Base-by-base conservation (phyloP, 495 filamentous ascomycete species). In the Terfezia boudieri region DNA sequence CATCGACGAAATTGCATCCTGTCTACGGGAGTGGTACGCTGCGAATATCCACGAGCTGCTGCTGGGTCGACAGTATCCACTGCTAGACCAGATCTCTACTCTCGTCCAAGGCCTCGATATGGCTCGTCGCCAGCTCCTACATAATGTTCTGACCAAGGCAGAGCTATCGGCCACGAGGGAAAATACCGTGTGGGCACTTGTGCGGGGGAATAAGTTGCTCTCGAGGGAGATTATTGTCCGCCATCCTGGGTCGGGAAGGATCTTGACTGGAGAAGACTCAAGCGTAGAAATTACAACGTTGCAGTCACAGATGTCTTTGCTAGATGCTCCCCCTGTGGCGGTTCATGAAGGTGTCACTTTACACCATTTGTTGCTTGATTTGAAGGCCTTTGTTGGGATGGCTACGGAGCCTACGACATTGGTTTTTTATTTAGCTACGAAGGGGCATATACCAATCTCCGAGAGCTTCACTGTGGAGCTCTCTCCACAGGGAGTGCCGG, bases 1-100 rank as follows among this genome's bases (percentile, higher is more conserved):
- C 55, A 87, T 99, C 10, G 92, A 96, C 66, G 90, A 99, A 64
- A 95, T 96, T 64, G 87, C 88, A 16, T 93, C 86, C 8, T 96
- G 89, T 65, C 69, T 99, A 36, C 78, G 89, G 26, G 90, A 99
- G 72, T 99, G 90, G 90, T 88, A 99, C 67, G 90, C 88, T 16
- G 93, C 85, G 12, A 93, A 94, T 63, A 74, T 98, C 48, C 92
- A 96, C 67, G 88, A 94, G 67, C 70, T 95, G n/a, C 71, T 96
- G 2, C 75, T 99, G 11, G 76, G 76, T 43, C 74, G 84, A 49
- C 77, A 85, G 61, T 96, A 99, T 69, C 69, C 73, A 38, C 72
- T 80, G 52, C 74, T 96, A 37, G 86, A 92, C 57, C 80, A 83
- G 53, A 77, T 95, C 66, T 83, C 84, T 16, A 73, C 74, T 38